phyloP scores from a whole-genome alignment of 805 yeast genomes.

The Ogataea allantospora region DNA sequence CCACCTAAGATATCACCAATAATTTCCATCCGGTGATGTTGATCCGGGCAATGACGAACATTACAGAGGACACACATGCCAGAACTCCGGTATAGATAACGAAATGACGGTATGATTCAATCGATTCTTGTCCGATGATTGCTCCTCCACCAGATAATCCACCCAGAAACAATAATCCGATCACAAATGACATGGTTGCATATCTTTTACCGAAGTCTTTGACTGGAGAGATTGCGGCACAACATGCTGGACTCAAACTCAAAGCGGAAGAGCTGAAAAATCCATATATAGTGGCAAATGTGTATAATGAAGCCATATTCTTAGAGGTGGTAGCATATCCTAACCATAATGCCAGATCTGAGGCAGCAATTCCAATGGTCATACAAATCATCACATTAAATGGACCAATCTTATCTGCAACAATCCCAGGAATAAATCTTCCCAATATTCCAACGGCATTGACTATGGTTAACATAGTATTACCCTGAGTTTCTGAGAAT shows the following conservation, averaged over 20 bases:
- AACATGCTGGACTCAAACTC: constrained; percentile 57
- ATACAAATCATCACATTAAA: constrained; percentile 55
- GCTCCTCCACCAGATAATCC: constrained; percentile 34
- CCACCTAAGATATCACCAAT: constrained; percentile 15
- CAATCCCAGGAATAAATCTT: constrained; percentile 51
- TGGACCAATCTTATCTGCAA: constrained; percentile 54
- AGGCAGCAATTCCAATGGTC: constrained; percentile 42
- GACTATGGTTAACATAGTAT: constrained; percentile 45
- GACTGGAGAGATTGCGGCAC: constrained; percentile 53
- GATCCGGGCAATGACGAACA: constrained; percentile 45
- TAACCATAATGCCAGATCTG: constrained; percentile 54
- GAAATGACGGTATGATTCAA: constrained; percentile 36
- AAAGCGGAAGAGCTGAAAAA: constrained; percentile 55
- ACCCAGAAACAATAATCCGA: constrained; percentile 34
- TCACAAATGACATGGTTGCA: constrained; percentile 27
- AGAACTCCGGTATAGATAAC: constrained; percentile 38
- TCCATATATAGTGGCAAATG: constrained; percentile 49
- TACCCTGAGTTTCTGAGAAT: constrained; percentile 38
- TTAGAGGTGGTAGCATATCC: constrained; percentile 48
- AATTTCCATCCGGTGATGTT: constrained; percentile 43
- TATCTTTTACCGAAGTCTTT: constrained; percentile 26
- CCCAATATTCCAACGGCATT: constrained; percentile 52
- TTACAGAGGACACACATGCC: constrained; percentile 37
- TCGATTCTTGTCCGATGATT: constrained; percentile 34
- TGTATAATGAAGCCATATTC: constrained; percentile 40